Evolutionary conservation across 345 rosid genomes (phyloP).

Genomic region (Eucalyptus paniculata): DNA sequence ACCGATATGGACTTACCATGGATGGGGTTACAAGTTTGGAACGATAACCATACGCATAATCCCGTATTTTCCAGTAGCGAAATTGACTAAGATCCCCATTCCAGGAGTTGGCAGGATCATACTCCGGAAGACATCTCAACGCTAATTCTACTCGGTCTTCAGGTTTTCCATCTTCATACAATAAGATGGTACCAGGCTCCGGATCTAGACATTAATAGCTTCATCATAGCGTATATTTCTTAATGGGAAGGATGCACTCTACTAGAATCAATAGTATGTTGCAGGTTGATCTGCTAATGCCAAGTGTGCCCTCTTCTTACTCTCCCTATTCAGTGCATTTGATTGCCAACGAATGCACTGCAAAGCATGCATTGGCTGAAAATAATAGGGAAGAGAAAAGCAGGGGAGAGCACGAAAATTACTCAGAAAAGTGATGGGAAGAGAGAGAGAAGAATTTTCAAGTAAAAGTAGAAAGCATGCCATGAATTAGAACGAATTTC

Average conservation of each 20-base stretch:
- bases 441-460: background rate
- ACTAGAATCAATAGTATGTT: background rate
- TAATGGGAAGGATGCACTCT: background rate
- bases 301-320: background rate
- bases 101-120: conserved; percentile 38
- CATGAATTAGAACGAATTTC: background rate
- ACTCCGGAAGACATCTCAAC: conserved; percentile 53
- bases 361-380: background rate
- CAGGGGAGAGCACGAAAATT: background rate
- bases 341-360: background rate
- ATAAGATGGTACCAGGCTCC: conserved; percentile 28
- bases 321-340: background rate
- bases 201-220: conserved; percentile 27
- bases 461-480: background rate
- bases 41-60: conserved; percentile 72
- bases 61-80: conserved; percentile 80
- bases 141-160: conserved; percentile 51
- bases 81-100: conserved; percentile 16
- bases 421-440: background rate
- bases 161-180: conserved; percentile 54
- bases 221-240: background rate
- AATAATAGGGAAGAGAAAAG: background rate
- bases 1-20: conserved; percentile 19
- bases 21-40: conserved; percentile 62
- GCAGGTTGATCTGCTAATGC: background rate